Conservation (phyloP, 2,329 filamentous ascomycete species). For the Ascosphaera aggregata region DNA sequence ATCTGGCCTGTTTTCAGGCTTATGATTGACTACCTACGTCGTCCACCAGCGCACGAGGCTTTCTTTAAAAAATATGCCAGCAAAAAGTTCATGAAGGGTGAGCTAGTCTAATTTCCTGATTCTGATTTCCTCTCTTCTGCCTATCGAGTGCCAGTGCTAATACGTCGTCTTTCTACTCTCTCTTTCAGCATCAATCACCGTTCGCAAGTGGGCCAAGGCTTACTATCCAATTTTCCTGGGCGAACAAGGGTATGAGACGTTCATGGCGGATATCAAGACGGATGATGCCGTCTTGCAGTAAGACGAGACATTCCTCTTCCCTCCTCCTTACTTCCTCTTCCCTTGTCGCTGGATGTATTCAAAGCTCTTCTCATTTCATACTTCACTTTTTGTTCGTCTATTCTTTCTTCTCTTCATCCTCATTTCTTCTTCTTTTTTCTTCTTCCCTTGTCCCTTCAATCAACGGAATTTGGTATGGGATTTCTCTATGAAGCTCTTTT, state of each 20-base stretch:
- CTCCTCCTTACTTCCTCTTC: no score
- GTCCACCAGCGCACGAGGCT: constrained; percentile 78
- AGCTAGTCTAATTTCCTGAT: constrained; percentile 9
- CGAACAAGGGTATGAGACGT: constrained; percentile 8
- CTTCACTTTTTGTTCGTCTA: no score
- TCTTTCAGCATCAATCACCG: constrained; percentile 57
- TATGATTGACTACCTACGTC: constrained; percentile 90
- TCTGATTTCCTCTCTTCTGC: no score
- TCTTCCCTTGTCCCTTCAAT: no score
- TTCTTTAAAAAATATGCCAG: constrained; percentile 99
- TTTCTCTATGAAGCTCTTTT: no score
- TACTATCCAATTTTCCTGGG: constrained; percentile 24
- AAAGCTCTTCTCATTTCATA: no score
- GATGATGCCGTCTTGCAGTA: constrained; percentile 13
- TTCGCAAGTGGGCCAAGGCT: constrained; percentile 83
- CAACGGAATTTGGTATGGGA: no score
- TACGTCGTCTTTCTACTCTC: constrained; percentile 8
- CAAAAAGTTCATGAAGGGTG: constrained; percentile 98
- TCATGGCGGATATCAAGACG: constrained; percentile 12
- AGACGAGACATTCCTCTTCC: no score
- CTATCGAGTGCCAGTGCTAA: no score
- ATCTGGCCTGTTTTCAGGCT: constrained; percentile 78
- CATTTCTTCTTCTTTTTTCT: no score
- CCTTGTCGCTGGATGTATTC: no score
- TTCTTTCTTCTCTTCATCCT: no score